phyloP scores from a whole-genome alignment of 2,329 filamentous ascomycete genomes.

The Chaetomium sp. region DNA sequence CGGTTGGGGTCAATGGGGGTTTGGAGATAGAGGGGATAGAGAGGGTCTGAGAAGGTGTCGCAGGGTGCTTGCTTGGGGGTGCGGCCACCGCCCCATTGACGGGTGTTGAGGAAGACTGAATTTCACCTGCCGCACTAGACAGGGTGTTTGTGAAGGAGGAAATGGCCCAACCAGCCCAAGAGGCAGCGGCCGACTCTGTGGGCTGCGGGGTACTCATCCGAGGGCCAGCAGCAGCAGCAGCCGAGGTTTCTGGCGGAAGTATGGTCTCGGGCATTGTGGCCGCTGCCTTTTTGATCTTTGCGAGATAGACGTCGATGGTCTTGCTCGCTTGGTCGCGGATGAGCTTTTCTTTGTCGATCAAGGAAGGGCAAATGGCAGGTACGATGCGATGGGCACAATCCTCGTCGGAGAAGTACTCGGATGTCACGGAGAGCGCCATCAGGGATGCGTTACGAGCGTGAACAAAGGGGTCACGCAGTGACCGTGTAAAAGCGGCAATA shows the following conservation, averaged over 20 bases:
- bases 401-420: conserved; percentile 80
- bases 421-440: conserved; percentile 77
- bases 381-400: conserved; percentile 81
- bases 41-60: conserved; percentile 29
- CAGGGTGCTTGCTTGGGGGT: conserved; percentile 29
- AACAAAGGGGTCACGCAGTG: conserved; percentile 87
- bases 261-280: conserved; percentile 72
- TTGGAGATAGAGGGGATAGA: conserved; percentile 42
- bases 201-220: conserved; percentile 75
- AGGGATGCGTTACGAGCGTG: conserved; percentile 87
- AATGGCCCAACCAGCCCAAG: conserved; percentile 96
- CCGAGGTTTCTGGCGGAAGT: conserved; percentile 57
- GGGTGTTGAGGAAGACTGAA: conserved; percentile 48
- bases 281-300: conserved; percentile 73
- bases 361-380: conserved; percentile 72
- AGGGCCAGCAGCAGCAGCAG: conserved; percentile 49
- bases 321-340: conserved; percentile 88
- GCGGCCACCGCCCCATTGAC: conserved; percentile 37
- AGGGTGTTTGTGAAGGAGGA: conserved; percentile 97
- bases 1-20: conserved; percentile 47
- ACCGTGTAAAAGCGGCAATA: conserved; percentile 83
- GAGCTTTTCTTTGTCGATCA: conserved; percentile 94
- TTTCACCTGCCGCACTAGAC: conserved; percentile 76
- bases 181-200: conserved; percentile 42
- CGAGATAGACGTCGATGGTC: conserved; percentile 78